A percentile compares a stretch with the other conserved stretches of the same genome.
phyloP scores from a whole-genome alignment of 768 basidiomycete species.

The Calocera cornea region DNA sequence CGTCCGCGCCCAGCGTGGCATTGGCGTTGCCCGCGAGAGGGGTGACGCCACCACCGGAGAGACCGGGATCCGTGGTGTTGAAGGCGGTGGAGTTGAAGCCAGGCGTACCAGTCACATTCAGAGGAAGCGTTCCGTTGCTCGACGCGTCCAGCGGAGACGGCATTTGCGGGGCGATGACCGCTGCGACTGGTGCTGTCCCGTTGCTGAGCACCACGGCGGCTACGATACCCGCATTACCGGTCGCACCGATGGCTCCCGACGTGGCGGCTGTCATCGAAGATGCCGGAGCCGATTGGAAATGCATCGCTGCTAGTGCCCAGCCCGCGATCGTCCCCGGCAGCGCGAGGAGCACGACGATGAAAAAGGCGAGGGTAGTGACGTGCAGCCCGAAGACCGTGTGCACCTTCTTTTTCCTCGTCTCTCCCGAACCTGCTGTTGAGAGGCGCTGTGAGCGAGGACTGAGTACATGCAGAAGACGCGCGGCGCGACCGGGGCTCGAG shows the following conservation, averaged over 20 bases:
- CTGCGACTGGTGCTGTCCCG: neutral
- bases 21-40: neutral
- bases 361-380: constrained; percentile 12
- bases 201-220: neutral
- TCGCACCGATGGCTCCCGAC: neutral
- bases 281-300: constrained; percentile 10
- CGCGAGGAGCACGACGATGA: constrained; percentile 11
- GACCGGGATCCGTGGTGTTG: neutral
- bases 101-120: neutral
- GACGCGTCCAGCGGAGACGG: neutral
- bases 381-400: constrained; percentile 11
- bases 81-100: neutral
- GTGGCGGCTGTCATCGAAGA: neutral
- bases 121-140: neutral
- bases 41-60: neutral
- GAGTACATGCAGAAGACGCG: neutral
- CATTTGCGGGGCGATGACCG: neutral
- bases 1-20: neutral
- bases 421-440: neutral
- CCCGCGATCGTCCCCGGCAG: constrained; percentile 38
- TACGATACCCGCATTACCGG: neutral
- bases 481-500: neutral
- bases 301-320: constrained; percentile 38
- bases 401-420: neutral
- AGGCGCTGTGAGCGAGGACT: neutral